Evolutionary conservation across 2,329 filamentous ascomycete genomes (phyloP).

Genomic region (Beauveria rudraprayagi): DNA sequence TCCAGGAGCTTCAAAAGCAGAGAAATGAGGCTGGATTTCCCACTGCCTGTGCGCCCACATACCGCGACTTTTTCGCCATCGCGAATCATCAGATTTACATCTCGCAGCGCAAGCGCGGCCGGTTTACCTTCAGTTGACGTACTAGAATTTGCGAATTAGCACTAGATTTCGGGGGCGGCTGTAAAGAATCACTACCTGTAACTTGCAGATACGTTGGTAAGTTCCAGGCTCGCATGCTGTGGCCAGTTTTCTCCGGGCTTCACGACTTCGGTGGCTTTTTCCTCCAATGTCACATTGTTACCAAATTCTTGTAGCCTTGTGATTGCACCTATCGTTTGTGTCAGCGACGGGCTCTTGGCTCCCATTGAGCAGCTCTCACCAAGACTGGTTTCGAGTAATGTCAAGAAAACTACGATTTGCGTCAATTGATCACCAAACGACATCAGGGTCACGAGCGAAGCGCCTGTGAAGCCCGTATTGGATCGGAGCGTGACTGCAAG

Average conservation of each 20-base stretch:
- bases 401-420: conserved; percentile 15
- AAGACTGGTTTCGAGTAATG: too few relatives aligned
- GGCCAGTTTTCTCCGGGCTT: conserved; percentile 16
- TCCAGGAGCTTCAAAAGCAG: conserved; percentile 4
- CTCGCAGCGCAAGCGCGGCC: too few relatives aligned
- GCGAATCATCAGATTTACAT: conserved; percentile 21
- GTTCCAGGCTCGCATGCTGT: conserved; percentile 12
- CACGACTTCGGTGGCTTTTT: conserved; percentile 5
- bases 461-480: conserved; percentile 28
- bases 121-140: too few relatives aligned
- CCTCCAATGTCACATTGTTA: conserved; percentile 13
- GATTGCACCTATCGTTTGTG: not conserved
- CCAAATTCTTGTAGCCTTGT: conserved; percentile 15
- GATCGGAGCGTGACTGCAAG: conserved; percentile 34
- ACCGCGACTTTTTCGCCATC: conserved; percentile 15
- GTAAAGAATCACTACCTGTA: not conserved
- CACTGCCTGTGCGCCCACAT: conserved; percentile 7
- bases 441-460: conserved; percentile 29
- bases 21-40: conserved; percentile 5
- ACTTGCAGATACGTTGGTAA: conserved; percentile 16
- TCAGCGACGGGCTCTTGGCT: too few relatives aligned
- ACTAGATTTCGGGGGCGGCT: too few relatives aligned
- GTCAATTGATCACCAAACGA: conserved; percentile 23
- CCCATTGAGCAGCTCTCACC: too few relatives aligned
- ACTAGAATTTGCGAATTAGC: too few relatives aligned